These are phyloP conservation scores for Malania oleifera DNA, from an alignment of 164 flowering plant genomes.

Conservation along the genomic window DNA sequence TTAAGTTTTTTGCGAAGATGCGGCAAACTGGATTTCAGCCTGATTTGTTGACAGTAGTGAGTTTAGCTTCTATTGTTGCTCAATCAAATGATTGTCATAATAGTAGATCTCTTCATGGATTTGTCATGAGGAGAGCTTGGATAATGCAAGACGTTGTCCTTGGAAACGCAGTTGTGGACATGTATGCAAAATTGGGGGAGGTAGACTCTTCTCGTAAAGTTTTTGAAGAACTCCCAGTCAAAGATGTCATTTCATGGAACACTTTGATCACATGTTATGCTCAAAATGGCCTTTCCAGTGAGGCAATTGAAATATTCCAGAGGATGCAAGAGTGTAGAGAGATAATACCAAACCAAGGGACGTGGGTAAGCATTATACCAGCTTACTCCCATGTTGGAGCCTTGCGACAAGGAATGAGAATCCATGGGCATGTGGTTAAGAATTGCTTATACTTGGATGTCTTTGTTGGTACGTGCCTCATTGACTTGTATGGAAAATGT, in stretches of 20 bases:
- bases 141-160: conserved; percentile 27
- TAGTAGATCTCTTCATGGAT: conserved; percentile 46
- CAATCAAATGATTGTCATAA: conserved; percentile 32
- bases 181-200: conserved; percentile 64
- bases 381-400: conserved; percentile 68
- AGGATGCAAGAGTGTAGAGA: conserved; percentile 31
- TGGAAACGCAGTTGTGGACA: conserved; percentile 65
- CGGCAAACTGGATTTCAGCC: conserved; percentile 32
- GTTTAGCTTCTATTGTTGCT: conserved; percentile 52
- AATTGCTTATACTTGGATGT: conserved; percentile 38
- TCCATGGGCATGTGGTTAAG: conserved; percentile 41
- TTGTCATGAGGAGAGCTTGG: conserved; percentile 41
- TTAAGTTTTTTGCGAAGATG: conserved; percentile 42
- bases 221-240: conserved; percentile 41
- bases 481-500: conserved; percentile 70
- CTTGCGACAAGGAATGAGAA: conserved; percentile 46
- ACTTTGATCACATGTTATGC: conserved; percentile 62
- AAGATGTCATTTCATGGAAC: conserved; percentile 67
- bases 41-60: conserved; percentile 57
- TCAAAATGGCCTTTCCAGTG: conserved; percentile 66
- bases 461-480: conserved; percentile 53
- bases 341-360: conserved; percentile 46
- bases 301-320: conserved; percentile 43
- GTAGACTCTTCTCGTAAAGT: conserved; percentile 36
- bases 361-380: conserved; percentile 59